Base-by-base conservation (phyloP, 2,329 filamentous ascomycete species). In the Clonostachys byssicola region DNA sequence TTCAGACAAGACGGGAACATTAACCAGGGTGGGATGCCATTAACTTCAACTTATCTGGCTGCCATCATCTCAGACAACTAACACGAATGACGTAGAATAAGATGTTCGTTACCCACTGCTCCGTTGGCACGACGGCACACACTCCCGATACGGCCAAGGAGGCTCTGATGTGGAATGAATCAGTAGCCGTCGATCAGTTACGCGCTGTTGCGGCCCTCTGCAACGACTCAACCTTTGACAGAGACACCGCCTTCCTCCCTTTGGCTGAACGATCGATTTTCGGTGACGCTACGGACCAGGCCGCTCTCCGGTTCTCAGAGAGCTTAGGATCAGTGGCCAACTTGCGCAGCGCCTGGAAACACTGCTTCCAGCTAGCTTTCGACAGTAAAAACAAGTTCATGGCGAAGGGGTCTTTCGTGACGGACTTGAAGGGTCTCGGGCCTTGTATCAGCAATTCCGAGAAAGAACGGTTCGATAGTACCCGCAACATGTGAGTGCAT, bases 331-430 rank as follows among this genome's bases (percentile, higher is more conserved):
- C 54, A 0, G 80, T 88, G 0, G 64, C 74, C 1, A 76, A 85
- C 44, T 66, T 86, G 5, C 77, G 83, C 8, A 71, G 73, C 12
- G 71, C 75, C 52, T 90, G 85, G 85, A 76, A 77, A 45, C 83
- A 78, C 45, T 74, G 78, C 2, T 90, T 83, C 54, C 81, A 86
- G 46, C 70, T 89, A 30, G 80, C 85, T 0, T 92, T 92, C 63
- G 91, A 91, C 68, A 89, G 85, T 66, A 89, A 89, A 71, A 91
- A 90, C 67, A 92, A 92, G 64, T 91, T 83, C 60, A 91, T 90
- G 81, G 78, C 91, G 47, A 75, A 81, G 35, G 76, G 83, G 1
- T 78, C 85, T 43, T 71, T 71, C 3, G 53, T 75, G 38, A 64
- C 63, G 3, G 59, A 67, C 33, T 59, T 62, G n/a, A 59, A 60